These are phyloP conservation scores for Lasiodiplodia theobromae DNA, from an alignment of 2,329 filamentous ascomycete genomes.

Conservation along the genomic window DNA sequence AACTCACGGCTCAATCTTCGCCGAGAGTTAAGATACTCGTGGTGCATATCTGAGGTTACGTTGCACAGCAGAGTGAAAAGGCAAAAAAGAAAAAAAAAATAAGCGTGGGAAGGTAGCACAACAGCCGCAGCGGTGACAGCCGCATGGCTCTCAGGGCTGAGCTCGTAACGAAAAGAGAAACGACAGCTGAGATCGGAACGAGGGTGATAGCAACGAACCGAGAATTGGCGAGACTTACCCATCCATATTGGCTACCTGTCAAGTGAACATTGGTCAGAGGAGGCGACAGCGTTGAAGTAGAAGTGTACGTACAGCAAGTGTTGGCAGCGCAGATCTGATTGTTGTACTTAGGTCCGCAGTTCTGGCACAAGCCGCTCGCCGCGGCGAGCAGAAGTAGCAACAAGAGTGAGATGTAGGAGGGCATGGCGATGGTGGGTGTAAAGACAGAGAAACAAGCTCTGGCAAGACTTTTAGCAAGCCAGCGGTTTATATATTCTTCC, in stretches of 20 bases:
- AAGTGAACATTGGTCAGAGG: slow-evolving; percentile 30
- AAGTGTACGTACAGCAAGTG: slow-evolving; percentile 44
- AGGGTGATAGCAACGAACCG: background rate
- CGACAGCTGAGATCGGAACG: no score
- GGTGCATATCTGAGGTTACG: slow-evolving; percentile 7
- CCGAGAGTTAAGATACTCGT: background rate
- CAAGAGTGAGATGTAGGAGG: slow-evolving; percentile 31
- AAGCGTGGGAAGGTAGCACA: background rate
- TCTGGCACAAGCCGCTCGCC: slow-evolving; percentile 41
- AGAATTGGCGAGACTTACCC: slow-evolving; percentile 34
- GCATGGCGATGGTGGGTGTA: background rate
- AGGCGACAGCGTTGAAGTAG: background rate
- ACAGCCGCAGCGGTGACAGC: background rate
- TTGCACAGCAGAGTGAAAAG: background rate
- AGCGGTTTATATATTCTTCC: background rate
- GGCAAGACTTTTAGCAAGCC: background rate
- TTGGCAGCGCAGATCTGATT: slow-evolving; percentile 43
- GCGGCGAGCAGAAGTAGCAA: slow-evolving; percentile 38
- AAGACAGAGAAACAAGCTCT: background rate
- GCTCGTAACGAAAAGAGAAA: background rate
- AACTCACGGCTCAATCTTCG: background rate
- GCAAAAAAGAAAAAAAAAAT: background rate
- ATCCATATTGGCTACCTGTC: slow-evolving; percentile 45
- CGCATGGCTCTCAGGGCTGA: background rate
- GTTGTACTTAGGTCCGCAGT: slow-evolving; percentile 45